Conservation (phyloP, 208 protist species). For the Trichomonas vaginalis region DNA sequence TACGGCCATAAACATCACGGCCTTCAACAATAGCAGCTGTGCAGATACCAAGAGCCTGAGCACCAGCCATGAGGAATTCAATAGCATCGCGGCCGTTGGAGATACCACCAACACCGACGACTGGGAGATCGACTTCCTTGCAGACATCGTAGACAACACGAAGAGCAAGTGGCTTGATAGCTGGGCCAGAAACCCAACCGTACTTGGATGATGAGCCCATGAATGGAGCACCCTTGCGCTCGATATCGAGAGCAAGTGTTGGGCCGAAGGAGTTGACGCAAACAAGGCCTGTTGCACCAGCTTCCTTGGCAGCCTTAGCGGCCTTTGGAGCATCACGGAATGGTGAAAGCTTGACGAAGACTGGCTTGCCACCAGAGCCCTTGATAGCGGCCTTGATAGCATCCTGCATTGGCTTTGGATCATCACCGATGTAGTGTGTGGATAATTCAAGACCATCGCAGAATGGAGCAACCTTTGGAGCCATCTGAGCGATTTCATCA, state of each 20-base stretch:
- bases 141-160: background rate
- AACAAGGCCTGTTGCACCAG: background rate
- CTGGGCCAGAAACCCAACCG: background rate
- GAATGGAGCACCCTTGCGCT: background rate
- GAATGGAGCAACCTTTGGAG: slow-evolving; percentile 1
- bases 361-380: background rate
- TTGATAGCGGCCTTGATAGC: background rate
- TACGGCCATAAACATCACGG: background rate
- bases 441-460: background rate
- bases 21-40: background rate
- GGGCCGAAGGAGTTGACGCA: background rate
- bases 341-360: background rate
- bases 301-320: background rate
- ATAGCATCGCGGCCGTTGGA: background rate
- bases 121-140: background rate
- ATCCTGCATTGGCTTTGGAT: slow-evolving; percentile 10
- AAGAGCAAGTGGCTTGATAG: background rate
- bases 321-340: slow-evolving; percentile 11
- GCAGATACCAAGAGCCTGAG: background rate
- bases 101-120: background rate
- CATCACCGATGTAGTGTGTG: background rate
- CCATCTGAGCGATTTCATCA: background rate
- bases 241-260: background rate
- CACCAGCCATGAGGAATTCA: background rate
- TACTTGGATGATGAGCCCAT: background rate